Base-by-base conservation (phyloP, 306 rosid species). In the Pyrus communis region DNA sequence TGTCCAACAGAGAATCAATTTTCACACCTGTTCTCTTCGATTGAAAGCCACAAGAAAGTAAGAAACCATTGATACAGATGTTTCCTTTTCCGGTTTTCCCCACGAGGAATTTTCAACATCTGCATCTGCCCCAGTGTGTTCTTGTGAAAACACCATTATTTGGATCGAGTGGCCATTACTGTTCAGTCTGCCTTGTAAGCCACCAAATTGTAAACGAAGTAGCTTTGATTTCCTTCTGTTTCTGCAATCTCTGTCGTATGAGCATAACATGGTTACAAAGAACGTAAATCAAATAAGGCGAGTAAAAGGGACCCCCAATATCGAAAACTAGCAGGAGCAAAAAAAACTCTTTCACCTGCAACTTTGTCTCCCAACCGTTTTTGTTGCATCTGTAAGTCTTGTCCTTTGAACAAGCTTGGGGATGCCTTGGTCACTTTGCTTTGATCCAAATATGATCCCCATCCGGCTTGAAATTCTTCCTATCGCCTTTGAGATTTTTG, bases 321-420 rank as follows among this genome's bases (percentile, higher is more conserved):
- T 38, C 49, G 33, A 46, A 46, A 80, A 64, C 17, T 79, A 10
- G 42, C 62, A 59, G 46, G 57, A 72, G 35, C 18, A 17, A 33
- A 72, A 17, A 33, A 72, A 64, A 23, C 55, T 76, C 64, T 40
- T 57, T 66, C 84, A 79, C 60, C 75, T 28, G 68, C 75, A 58
- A 65, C 75, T 52, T 60, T 27, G 70, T 74, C 30, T 72, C 76
- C n/a, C 28, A 11, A n/a, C 64, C 30, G 77, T 62, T 61, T 70
- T 40, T 60, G 74, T 33, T 43, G 80, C 77, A 52, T 76, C 49
- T 23, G 40, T 46, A 12, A 40, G 33, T 61, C 27, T 35, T 38
- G 61, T 49, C 78, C 33, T 31, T 25, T 3, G 22, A 68, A 52
- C 60, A 55, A 57, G 22, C 76, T 72, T 35, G 31, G 23, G 7